Evolutionary conservation across 73 alveolate species (phyloP).

Genomic region (Symbiodinium natans): DNA sequence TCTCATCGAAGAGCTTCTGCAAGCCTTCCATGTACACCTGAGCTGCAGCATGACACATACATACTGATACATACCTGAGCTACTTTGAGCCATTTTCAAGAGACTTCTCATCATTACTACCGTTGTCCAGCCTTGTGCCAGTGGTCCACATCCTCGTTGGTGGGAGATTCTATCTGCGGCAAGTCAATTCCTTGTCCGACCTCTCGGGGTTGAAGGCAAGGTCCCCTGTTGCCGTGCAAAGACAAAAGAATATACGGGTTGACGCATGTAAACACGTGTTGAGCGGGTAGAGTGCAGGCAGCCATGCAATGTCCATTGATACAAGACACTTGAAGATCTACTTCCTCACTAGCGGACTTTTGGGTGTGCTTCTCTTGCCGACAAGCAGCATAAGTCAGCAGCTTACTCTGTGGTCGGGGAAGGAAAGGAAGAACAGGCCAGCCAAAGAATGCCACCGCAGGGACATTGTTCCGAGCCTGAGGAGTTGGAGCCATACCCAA

Average conservation of each 20-base stretch:
- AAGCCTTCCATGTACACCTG: conserved; percentile 30
- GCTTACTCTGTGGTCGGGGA: conserved; percentile 38
- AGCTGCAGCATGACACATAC: too few relatives aligned
- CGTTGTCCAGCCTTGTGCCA: conserved; percentile 85
- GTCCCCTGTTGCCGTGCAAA: too few relatives aligned
- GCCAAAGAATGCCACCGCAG: conserved; percentile 58
- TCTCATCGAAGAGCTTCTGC: conserved; percentile 32
- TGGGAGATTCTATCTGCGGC: conserved; percentile 80
- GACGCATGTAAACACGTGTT: too few relatives aligned
- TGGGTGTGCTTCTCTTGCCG: background rate
- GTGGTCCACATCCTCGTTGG: conserved; percentile 67
- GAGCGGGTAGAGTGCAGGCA: too few relatives aligned
- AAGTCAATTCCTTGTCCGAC: conserved; percentile 65
- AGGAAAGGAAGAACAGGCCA: conserved; percentile 58
- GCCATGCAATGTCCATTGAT: too few relatives aligned
- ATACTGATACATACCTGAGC: too few relatives aligned
- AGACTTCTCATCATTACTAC: too few relatives aligned
- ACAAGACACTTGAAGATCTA: too few relatives aligned
- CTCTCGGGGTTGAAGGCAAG: background rate
- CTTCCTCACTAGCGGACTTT: too few relatives aligned
- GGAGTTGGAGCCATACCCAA: too few relatives aligned
- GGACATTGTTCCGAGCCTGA: conserved; percentile 38
- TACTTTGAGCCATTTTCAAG: too few relatives aligned
- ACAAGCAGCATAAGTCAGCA: conserved; percentile 50
- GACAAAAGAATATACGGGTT: too few relatives aligned